Percentiles rank a stretch among this genome's conserved stretches.
Evolutionary conservation across 257 asterid genomes (phyloP).

Genomic region (Salvia rosmarinus): DNA sequence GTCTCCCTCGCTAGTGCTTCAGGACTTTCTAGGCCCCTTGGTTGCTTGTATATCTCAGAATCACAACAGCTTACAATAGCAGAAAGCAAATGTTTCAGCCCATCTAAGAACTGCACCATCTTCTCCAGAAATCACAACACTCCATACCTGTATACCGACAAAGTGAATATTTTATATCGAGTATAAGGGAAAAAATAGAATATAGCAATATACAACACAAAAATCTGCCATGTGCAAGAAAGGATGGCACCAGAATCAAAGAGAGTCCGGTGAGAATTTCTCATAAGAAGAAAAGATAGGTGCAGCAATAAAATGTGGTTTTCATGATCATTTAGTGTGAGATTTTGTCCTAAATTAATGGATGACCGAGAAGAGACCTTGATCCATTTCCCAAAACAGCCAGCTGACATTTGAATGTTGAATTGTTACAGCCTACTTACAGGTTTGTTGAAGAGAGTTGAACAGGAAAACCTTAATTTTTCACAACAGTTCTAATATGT

Average conservation of each 20-base stretch:
- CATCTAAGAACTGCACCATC: conserved; percentile 69
- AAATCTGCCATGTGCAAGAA: background rate
- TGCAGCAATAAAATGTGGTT: background rate
- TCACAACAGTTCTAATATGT: conserved; percentile 10
- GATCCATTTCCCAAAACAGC: background rate
- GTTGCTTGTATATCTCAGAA: conserved; percentile 64
- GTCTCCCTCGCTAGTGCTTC: conserved; percentile 73
- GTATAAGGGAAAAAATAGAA: background rate
- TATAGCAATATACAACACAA: background rate
- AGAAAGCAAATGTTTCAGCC: conserved; percentile 56
- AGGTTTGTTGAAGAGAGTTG: background rate
- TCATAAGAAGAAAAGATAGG: background rate
- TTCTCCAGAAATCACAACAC: conserved; percentile 49
- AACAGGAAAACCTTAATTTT: background rate
- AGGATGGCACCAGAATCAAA: conserved; percentile 20
- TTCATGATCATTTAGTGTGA: too few species aligned
- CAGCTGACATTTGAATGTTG: background rate
- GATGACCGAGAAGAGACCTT: too few species aligned
- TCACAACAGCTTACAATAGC: conserved; percentile 61
- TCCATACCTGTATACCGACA: conserved; percentile 49
- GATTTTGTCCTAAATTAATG: too few species aligned
- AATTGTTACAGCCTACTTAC: too few species aligned
- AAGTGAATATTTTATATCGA: conserved; percentile 5
- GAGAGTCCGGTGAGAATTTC: conserved; percentile 7
- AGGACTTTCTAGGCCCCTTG: conserved; percentile 66